phyloP scores from a whole-genome alignment of 83 land plant species.

The Diphasiastrum complanatum region DNA sequence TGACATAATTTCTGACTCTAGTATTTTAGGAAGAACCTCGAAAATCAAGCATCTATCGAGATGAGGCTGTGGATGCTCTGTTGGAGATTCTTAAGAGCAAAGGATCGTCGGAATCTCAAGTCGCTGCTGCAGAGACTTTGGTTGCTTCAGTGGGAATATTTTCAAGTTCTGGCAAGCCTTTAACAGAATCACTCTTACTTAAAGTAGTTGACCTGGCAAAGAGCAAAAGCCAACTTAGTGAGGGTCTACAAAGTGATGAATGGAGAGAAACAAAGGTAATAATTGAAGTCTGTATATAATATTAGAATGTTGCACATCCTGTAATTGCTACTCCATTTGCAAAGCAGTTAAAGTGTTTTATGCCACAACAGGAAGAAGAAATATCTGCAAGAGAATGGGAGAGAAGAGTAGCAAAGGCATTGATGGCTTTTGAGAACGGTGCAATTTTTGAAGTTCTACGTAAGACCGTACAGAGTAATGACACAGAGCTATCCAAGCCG shows the following conservation, averaged over 20 bases:
- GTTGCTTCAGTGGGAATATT: constrained; percentile 35
- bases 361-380: no score
- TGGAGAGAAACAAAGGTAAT: constrained; percentile 29
- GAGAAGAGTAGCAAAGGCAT: constrained; percentile 42
- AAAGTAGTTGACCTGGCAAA: constrained; percentile 38
- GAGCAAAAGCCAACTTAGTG: constrained; percentile 24
- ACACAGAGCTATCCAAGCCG: constrained; percentile 28
- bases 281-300: no score
- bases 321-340: not conserved
- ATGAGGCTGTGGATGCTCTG: no score
- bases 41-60: no score
- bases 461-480: constrained; percentile 34
- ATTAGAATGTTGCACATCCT: no score
- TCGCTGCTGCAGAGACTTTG: constrained; percentile 37
- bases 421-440: constrained; percentile 49
- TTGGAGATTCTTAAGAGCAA: constrained; percentile 40
- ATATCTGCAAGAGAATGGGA: constrained; percentile 51
- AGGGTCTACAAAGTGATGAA: constrained; percentile 23
- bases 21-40: no score
- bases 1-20: no score
- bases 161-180: constrained; percentile 33
- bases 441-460: constrained; percentile 46
- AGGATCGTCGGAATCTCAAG: constrained; percentile 36
- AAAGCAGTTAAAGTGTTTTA: no score
- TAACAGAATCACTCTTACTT: constrained; percentile 41